These are phyloP conservation scores for Naganishia antarctica DNA, from an alignment of 768 basidiomycete genomes.

Conservation along the genomic window DNA sequence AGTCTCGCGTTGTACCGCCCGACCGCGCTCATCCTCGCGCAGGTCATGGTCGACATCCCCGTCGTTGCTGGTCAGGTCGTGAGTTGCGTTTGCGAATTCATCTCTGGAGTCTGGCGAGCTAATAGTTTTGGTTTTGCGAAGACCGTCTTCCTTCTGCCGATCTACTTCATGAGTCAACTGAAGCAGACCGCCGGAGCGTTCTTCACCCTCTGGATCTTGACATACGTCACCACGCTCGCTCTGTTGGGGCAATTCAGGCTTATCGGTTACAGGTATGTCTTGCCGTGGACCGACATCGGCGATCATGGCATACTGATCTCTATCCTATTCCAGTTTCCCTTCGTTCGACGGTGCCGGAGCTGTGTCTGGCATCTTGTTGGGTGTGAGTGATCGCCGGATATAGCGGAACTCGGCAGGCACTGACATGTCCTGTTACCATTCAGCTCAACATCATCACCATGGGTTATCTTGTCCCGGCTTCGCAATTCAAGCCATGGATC, in stretches of 20 bases:
- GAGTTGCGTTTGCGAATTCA: constrained; percentile 15
- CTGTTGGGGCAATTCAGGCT: constrained; percentile 40
- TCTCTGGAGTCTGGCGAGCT: not conserved
- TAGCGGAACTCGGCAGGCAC: constrained; percentile 26
- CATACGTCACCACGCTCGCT: constrained; percentile 32
- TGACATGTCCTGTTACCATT: constrained; percentile 1
- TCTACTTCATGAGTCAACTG: constrained; percentile 44
- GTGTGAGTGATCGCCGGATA: constrained; percentile 29
- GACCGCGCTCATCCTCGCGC: constrained; percentile 51
- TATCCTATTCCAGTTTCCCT: constrained; percentile 5
- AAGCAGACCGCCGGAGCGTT: constrained; percentile 34
- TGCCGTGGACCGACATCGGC: constrained; percentile 38
- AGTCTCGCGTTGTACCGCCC: constrained; percentile 45
- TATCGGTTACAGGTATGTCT: constrained; percentile 36
- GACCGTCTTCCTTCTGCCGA: constrained; percentile 40
- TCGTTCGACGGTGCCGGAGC: constrained; percentile 40
- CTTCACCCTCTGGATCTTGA: constrained; percentile 40
- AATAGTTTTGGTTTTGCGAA: not conserved
- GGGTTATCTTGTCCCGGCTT: constrained; percentile 14
- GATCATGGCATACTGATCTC: constrained; percentile 8
- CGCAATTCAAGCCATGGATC: constrained; percentile 14
- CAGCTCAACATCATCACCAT: constrained; percentile 21
- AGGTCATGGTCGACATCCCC: constrained; percentile 52
- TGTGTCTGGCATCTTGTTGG: constrained; percentile 37
- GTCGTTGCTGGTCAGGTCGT: constrained; percentile 37